phyloP scores from a whole-genome alignment of 2,329 filamentous ascomycete genomes.

The Pseudogymnoascus sp. region DNA sequence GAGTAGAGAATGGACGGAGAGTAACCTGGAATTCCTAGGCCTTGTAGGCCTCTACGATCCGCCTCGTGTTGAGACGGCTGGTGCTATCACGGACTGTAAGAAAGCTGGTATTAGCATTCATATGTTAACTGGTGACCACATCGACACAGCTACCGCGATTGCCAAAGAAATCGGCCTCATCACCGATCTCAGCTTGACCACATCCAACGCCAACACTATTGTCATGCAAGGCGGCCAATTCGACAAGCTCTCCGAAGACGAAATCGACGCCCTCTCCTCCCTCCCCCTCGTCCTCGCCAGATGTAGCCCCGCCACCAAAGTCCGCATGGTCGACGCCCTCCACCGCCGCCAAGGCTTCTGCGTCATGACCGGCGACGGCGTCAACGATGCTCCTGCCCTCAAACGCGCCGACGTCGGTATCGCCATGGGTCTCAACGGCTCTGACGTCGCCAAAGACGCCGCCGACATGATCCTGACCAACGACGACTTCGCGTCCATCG shows the following conservation, averaged over 20 bases:
- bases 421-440: conserved; percentile 65
- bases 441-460: conserved; percentile 71
- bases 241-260: conserved; percentile 51
- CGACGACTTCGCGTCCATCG: conserved; percentile 78
- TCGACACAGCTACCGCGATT: conserved; percentile 60
- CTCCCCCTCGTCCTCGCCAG: conserved; percentile 63
- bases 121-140: conserved; percentile 64
- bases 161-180: conserved; percentile 60
- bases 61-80: conserved; percentile 58
- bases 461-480: conserved; percentile 84
- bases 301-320: conserved; percentile 64
- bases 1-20: conserved; percentile 49
- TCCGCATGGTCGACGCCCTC: conserved; percentile 69
- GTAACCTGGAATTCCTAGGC: conserved; percentile 55
- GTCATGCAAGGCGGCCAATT: conserved; percentile 58
- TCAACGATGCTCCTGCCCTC: conserved; percentile 67
- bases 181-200: conserved; percentile 26
- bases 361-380: conserved; percentile 69
- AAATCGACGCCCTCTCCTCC: conserved; percentile 54
- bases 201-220: conserved; percentile 19
- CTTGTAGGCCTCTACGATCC: conserved; percentile 68
- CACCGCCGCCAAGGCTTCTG: conserved; percentile 61
- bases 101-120: conserved; percentile 58
- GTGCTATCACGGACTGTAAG: conserved; percentile 51
- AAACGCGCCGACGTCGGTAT: conserved; percentile 70